Evolutionary conservation across 768 basidiomycete species (phyloP).

Genomic region (Tricholoma flavovirens): DNA sequence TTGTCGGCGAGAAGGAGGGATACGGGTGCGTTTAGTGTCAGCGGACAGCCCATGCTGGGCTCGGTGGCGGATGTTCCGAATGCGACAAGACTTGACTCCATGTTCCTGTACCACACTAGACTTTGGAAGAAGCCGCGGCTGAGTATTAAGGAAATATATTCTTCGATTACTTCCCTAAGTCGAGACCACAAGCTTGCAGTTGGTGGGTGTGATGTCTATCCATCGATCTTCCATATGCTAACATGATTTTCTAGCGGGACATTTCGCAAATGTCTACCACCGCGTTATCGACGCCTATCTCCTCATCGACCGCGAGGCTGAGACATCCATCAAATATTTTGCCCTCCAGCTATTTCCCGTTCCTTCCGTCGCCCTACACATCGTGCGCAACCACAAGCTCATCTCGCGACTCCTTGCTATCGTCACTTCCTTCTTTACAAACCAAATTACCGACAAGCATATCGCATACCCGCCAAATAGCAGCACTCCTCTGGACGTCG

Average conservation of each 20-base stretch:
- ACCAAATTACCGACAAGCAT: conserved; percentile 73
- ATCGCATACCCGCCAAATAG: conserved; percentile 42
- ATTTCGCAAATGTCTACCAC: conserved; percentile 82
- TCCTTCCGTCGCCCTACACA: conserved; percentile 75
- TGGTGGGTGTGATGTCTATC: conserved; percentile 42
- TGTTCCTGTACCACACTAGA: conserved; percentile 72
- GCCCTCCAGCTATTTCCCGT: conserved; percentile 91
- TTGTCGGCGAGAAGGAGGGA: conserved; percentile 56
- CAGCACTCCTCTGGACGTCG: conserved; percentile 57
- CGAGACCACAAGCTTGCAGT: conserved; percentile 71
- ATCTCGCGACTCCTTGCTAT: conserved; percentile 74
- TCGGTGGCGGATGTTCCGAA: conserved; percentile 40
- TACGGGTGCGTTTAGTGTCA: conserved; percentile 37
- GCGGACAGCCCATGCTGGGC: conserved; percentile 27
- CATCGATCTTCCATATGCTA: not conserved
- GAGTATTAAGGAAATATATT: conserved; percentile 79
- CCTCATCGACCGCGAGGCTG: conserved; percentile 88
- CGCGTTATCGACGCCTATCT: conserved; percentile 87
- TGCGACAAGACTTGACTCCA: conserved; percentile 54
- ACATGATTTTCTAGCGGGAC: conserved; percentile 48
- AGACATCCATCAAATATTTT: conserved; percentile 92
- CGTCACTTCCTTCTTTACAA: conserved; percentile 89
- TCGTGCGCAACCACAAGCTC: conserved; percentile 69
- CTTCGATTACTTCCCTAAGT: conserved; percentile 64
- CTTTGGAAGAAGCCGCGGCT: conserved; percentile 83